Conservation (phyloP, 1,139 yeast genomes). For the Pneumocystis murina region DNA sequence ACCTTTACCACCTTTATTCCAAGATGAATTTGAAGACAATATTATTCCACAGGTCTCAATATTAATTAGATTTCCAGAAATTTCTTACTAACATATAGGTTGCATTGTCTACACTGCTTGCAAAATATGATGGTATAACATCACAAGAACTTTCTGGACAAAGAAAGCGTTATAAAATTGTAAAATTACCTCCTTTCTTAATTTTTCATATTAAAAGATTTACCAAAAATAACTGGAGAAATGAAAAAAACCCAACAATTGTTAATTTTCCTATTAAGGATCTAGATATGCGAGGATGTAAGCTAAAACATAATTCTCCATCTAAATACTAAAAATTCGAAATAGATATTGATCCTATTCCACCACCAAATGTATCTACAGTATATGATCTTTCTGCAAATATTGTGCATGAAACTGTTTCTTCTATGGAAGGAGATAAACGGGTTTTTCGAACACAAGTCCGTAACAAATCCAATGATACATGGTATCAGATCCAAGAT, state of each 20-base stretch:
- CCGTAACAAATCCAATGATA: conserved; percentile 27
- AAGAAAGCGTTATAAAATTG: conserved; percentile 29
- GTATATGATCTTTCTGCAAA: conserved; percentile 38
- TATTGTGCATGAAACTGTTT: conserved; percentile 32
- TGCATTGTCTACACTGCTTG: conserved; percentile 32
- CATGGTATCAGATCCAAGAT: conserved; percentile 49
- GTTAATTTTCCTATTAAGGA: conserved; percentile 41
- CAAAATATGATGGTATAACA: conserved; percentile 31
- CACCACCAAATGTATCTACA: conserved; percentile 13
- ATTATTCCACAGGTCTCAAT: conserved; percentile 34
- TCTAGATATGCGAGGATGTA: conserved; percentile 29
- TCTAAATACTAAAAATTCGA: not conserved
- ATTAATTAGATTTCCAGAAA: not conserved
- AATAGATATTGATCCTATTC: conserved; percentile 10
- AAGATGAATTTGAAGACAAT: conserved; percentile 27
- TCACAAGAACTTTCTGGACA: conserved; percentile 25
- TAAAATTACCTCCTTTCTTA: conserved; percentile 38
- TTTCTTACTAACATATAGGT: conserved; percentile 18
- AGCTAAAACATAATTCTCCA: conserved; percentile 14
- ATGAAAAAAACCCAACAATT: conserved; percentile 44
- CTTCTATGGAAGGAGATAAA: conserved; percentile 17
- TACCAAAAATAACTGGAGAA: conserved; percentile 23
- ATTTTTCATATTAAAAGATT: conserved; percentile 45
- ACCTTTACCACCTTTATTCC: conserved; percentile 45
- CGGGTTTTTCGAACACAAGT: conserved; percentile 41